Conservation (phyloP, 768 basidiomycete species). For the Macrolepiota dolichaula region DNA sequence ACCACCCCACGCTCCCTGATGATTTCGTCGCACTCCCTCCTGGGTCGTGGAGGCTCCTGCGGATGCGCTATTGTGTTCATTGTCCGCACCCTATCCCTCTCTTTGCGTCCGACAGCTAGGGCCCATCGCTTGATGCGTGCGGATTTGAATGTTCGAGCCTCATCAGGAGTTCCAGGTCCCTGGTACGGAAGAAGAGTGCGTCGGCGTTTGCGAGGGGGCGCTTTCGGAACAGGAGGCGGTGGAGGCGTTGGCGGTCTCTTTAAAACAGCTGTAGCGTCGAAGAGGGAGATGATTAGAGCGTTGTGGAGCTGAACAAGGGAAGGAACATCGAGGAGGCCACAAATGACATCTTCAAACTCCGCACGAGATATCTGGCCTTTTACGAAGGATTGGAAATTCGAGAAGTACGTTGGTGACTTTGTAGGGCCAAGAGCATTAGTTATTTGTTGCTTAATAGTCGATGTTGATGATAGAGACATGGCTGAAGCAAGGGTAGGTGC, state of each 20-base stretch:
- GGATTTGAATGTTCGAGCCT: slow-evolving; percentile 55
- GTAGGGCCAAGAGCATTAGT: slow-evolving; percentile 50
- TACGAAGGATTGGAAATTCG: slow-evolving; percentile 62
- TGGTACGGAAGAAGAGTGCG: slow-evolving; percentile 73
- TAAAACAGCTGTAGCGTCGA: slow-evolving; percentile 70
- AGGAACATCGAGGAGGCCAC: slow-evolving; percentile 3
- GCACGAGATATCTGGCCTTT: slow-evolving; percentile 63
- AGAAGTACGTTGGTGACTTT: slow-evolving; percentile 60
- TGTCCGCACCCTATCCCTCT: slow-evolving; percentile 65
- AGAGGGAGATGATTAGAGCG: slow-evolving; percentile 77
- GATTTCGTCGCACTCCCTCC: slow-evolving; percentile 62
- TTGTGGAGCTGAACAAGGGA: slow-evolving; percentile 74
- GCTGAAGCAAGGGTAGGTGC: background rate
- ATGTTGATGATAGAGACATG: slow-evolving; percentile 78
- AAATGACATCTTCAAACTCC: slow-evolving; percentile 64
- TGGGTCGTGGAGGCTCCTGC: slow-evolving; percentile 39
- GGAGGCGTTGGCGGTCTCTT: slow-evolving; percentile 67
- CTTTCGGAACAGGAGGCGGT: slow-evolving; percentile 57
- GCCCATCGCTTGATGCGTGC: slow-evolving; percentile 71
- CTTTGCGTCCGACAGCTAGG: slow-evolving; percentile 65
- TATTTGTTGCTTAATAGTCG: slow-evolving; percentile 69
- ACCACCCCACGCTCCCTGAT: slow-evolving; percentile 65
- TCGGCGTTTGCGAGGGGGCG: slow-evolving; percentile 62
- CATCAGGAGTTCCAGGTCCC: slow-evolving; percentile 53
- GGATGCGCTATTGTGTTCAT: slow-evolving; percentile 40